Conservation (phyloP, 352 stramenopile genomes). For the Globisporangium cylindrosporum region DNA sequence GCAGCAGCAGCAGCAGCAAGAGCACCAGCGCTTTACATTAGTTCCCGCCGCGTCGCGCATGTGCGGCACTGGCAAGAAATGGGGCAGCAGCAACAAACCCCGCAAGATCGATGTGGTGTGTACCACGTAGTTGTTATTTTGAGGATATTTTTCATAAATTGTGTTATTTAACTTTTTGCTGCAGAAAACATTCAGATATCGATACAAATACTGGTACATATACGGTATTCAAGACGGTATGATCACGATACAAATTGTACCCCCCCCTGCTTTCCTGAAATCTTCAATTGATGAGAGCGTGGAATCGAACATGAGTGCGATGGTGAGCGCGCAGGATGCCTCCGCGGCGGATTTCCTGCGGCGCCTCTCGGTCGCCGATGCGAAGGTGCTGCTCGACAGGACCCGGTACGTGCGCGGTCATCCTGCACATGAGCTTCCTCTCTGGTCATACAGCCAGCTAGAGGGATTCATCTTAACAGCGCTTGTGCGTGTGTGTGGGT, state of each 20-base stretch:
- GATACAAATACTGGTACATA: too few relatives aligned
- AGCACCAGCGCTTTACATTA: slow-evolving; percentile 28
- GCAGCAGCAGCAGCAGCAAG: slow-evolving; percentile 28
- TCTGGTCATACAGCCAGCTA: background rate
- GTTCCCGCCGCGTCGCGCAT: slow-evolving; percentile 23
- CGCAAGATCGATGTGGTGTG: slow-evolving; percentile 18
- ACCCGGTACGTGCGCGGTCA: slow-evolving; percentile 39
- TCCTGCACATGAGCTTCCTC: too few relatives aligned
- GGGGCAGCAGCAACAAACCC: slow-evolving; percentile 2
- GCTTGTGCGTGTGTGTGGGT: background rate
- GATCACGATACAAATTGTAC: too few relatives aligned
- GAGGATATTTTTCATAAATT: slow-evolving; percentile 2
- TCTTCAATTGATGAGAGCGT: too few relatives aligned
- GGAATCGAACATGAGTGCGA: slow-evolving; percentile 13
- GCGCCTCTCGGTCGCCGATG: slow-evolving; percentile 76
- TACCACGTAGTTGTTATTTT: slow-evolving; percentile 5
- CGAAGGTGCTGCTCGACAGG: slow-evolving; percentile 76
- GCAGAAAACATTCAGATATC: too few relatives aligned
- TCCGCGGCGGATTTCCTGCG: slow-evolving; percentile 57
- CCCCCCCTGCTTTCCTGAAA: too few relatives aligned
- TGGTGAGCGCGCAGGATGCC: background rate
- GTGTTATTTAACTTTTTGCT: slow-evolving; percentile 6
- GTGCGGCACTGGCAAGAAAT: slow-evolving; percentile 24
- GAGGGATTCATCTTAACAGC: background rate
- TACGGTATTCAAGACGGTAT: too few relatives aligned